Conservation (phyloP, 306 rosid species). For the Castanea sativa region DNA sequence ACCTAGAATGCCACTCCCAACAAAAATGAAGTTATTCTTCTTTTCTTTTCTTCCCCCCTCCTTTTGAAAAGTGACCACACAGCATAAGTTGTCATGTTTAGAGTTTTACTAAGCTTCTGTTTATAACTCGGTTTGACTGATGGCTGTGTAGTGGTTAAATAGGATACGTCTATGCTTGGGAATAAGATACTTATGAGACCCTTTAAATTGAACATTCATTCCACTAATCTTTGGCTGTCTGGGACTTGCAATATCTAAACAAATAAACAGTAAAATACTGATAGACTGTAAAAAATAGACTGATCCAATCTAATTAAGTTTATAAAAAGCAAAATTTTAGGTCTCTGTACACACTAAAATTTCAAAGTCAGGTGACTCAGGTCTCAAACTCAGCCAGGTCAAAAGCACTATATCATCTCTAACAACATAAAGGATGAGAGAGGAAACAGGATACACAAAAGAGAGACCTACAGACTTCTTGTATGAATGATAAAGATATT, state of each 20-base stretch:
- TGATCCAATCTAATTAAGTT: background rate
- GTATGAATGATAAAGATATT: background rate
- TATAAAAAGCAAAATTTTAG: background rate
- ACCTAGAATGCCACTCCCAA: background rate
- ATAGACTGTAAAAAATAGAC: background rate
- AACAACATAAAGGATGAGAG: background rate
- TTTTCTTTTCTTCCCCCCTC: background rate
- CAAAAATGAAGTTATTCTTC: background rate
- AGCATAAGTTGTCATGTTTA: background rate
- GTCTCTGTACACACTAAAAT: background rate
- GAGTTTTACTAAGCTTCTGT: background rate
- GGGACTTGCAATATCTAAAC: background rate
- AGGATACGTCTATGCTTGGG: background rate
- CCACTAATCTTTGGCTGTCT: background rate
- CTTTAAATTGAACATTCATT: background rate
- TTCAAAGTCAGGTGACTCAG: background rate
- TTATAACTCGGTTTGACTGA: background rate
- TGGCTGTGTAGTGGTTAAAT: background rate
- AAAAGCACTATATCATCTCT: background rate
- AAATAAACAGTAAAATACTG: background rate
- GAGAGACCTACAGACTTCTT: background rate
- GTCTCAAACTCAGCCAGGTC: background rate
- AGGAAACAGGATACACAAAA: background rate
- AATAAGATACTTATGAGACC: background rate
- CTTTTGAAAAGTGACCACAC: background rate